Evolutionary conservation across 179 eudicot species (phyloP), one percentile per base, ranked within the genome.

Genomic region (Beta corolliflora): DNA sequence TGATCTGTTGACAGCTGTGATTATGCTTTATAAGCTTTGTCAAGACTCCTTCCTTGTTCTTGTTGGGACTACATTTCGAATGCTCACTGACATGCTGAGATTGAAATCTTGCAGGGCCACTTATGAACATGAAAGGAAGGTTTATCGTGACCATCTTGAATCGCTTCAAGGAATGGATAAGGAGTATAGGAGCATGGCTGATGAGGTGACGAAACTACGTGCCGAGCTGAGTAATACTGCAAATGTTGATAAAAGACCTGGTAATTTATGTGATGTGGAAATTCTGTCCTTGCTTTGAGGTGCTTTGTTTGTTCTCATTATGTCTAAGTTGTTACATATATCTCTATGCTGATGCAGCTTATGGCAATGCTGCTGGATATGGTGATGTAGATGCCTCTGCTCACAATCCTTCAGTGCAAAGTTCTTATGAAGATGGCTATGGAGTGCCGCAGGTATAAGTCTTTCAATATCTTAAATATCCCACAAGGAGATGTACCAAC

Each of bases 81-180:
- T 76, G 13, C 55, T 36, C 46, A 3, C 44, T 66, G 73, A 21
- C 14, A 6, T 78, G 74, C 21, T 75, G 75, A 79, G 15, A 68
- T 76, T 56, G 36, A 9, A 45, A 73, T 53, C 73, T 53, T 64
- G 71, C 93, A 96, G 99, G 91, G 91, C 89, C 71, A 93, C 96
- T 18, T 96, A 90, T 87, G 98, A 94, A 65, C 94, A 89, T 84
- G 99, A 96, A 90, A 91, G 90, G 90, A 96, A 94, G 83, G 85
- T 94, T 71, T 96, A 91, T 82, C 87, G 74, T 53, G 99, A 96
- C 73, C 98, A 96, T 85, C 91, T 94, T 56, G 99, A 93, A 84
- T 92, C 98, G 69, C 98, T 96, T 77, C 94, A 96, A 86, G 92
- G 86, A 88, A 96, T 96, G 99, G 99, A 93, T 79, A 93, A 91